Base-by-base conservation (phyloP, 345 rosid genomes). In the Eucalyptus marginata region DNA sequence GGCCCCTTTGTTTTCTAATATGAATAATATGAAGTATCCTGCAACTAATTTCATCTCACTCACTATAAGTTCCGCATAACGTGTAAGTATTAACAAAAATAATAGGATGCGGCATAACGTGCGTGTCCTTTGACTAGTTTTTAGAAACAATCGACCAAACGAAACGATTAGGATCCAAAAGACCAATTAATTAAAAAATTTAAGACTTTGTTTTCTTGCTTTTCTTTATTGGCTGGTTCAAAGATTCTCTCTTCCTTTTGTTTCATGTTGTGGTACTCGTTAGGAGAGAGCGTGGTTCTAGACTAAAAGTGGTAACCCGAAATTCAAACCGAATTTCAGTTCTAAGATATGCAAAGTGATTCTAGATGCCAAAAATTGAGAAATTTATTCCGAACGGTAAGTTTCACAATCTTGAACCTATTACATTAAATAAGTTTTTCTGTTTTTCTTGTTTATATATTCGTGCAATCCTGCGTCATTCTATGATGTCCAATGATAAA, bases 401-500 rank as follows among this genome's bases (percentile, higher is more conserved):
- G 4, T 52, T 52, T 52, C 24, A 52, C 18, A 52, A 52, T 1
- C 0, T 3, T 4, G 1, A 52, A 18, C 58, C 24, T 52, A 52
- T 52, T 52, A 52, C 58, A 3, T 18, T 2, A 52, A 52, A 1
- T 1, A 52, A 7, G 1, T 18, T 52, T 52, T 52, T 18, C 0
- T 52, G 4, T 52, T 3, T 52, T 52, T 52, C 24, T 52, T 52
- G 1, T 18, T 52, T 52, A 52, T 52, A 18, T 52, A 52, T 52
- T 18, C 2, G 0, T 52, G 4, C 2, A 0, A 52, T 52, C 0
- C 0, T 18, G 0, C 4, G 0, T 0, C 4, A 18, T 52, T 52
- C 4, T 2, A 52, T 4, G 2, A 52, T 2, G 0, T 52, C 4
- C 24, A 7, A 2, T 52, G 1, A 52, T 7, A 52, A 7, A 1